phyloP scores from a whole-genome alignment of 2,329 filamentous ascomycete species.

The Tympanopsis confertula region DNA sequence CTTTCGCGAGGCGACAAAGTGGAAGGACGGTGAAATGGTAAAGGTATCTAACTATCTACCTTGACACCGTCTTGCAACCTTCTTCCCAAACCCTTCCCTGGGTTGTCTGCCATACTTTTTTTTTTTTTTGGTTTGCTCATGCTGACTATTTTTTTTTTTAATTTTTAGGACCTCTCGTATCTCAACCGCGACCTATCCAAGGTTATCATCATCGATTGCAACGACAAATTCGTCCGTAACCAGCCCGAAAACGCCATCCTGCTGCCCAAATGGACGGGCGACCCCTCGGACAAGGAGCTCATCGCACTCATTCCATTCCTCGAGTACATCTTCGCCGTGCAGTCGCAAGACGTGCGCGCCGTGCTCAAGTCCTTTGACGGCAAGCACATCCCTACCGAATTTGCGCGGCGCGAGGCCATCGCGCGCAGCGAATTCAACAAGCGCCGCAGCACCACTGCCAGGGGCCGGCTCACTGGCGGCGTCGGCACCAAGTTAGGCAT shows the following conservation, averaged over 20 bases:
- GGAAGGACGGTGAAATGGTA: slow-evolving; percentile 88
- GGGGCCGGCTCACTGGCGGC: no score
- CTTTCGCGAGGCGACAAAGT: slow-evolving; percentile 89
- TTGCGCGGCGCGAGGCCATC: slow-evolving; percentile 74
- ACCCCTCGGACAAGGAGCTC: slow-evolving; percentile 72
- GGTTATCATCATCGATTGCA: slow-evolving; percentile 86
- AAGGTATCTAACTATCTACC: slow-evolving; percentile 50
- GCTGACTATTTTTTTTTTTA: slow-evolving; percentile 12
- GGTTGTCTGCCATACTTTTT: slow-evolving; percentile 7
- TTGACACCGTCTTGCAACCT: no score
- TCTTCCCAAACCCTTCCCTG: slow-evolving; percentile 3
- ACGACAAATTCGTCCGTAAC: slow-evolving; percentile 66
- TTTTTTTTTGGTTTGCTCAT: neutral
- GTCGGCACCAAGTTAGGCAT: slow-evolving; percentile 30
- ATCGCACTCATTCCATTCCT: slow-evolving; percentile 89
- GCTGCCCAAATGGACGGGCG: slow-evolving; percentile 78
- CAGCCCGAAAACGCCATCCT: slow-evolving; percentile 97
- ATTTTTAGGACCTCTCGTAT: slow-evolving; percentile 86
- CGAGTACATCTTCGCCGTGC: slow-evolving; percentile 92
- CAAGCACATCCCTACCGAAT: slow-evolving; percentile 80
- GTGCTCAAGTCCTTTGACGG: slow-evolving; percentile 82
- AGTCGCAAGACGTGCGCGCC: slow-evolving; percentile 74
- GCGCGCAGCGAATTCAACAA: slow-evolving; percentile 77
- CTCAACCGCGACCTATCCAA: slow-evolving; percentile 93
- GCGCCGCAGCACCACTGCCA: slow-evolving; percentile 31